A percentile compares a stretch with the other conserved stretches of the same genome.
These are phyloP conservation scores for Vitellaria paradoxa DNA, from an alignment of 179 eudicot genomes.

Conservation along the genomic window DNA sequence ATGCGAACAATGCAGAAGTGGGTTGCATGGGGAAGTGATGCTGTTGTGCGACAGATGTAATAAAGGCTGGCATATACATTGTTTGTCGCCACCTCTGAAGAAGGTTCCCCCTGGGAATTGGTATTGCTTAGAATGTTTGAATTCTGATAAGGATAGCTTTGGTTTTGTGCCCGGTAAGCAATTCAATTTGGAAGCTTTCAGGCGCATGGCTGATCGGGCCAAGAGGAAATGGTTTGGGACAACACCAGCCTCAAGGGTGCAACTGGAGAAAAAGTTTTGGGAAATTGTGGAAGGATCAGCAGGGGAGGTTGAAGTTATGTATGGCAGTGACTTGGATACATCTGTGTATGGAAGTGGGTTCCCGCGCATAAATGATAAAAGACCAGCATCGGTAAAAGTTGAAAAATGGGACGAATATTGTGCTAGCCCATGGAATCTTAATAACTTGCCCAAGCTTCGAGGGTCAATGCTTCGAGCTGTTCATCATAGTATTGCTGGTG, in stretches of 20 bases:
- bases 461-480: constrained; percentile 95
- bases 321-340: constrained; percentile 97
- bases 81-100: constrained; percentile 91
- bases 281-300: constrained; percentile 92
- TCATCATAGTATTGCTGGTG: constrained; percentile 94
- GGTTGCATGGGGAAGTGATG: constrained; percentile 98
- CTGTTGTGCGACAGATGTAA: constrained; percentile 95
- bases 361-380: constrained; percentile 66
- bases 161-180: constrained; percentile 93
- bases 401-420: constrained; percentile 77
- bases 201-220: constrained; percentile 83
- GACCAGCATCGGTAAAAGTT: constrained; percentile 54
- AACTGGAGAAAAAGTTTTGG: constrained; percentile 96
- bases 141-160: constrained; percentile 84
- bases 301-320: constrained; percentile 93
- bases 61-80: constrained; percentile 94
- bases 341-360: constrained; percentile 94
- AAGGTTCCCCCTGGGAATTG: constrained; percentile 83
- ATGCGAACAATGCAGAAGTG: constrained; percentile 90
- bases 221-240: constrained; percentile 96
- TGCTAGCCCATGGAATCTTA: constrained; percentile 94
- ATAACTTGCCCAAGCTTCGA: constrained; percentile 86
- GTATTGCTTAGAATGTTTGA: constrained; percentile 96
- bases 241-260: constrained; percentile 55
- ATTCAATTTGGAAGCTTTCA: constrained; percentile 72